phyloP scores from a whole-genome alignment of 352 stramenopile species.

The Aphanomyces euteiches region DNA sequence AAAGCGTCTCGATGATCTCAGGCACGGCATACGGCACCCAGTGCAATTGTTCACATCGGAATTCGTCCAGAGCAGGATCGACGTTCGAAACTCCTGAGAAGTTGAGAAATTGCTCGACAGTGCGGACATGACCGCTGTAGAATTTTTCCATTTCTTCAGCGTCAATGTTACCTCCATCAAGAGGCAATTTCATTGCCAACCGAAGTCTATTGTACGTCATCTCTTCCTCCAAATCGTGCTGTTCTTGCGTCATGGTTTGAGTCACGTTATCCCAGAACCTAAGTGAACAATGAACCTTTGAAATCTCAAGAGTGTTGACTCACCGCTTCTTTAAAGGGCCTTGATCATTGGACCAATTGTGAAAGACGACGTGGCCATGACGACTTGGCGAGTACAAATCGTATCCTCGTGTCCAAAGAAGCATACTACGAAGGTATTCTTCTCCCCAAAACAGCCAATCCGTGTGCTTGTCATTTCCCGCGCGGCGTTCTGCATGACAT shows the following conservation, averaged over 20 bases:
- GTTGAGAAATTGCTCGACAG: conserved; percentile 54
- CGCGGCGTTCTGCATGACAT: conserved; percentile 79
- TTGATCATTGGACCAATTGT: conserved; percentile 41
- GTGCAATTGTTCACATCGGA: conserved; percentile 59
- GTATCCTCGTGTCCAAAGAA: conserved; percentile 81
- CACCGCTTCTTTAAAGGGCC: neutral
- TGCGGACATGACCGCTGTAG: conserved; percentile 46
- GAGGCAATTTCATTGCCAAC: conserved; percentile 48
- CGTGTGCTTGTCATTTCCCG: conserved; percentile 81
- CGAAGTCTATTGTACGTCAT: conserved; percentile 61
- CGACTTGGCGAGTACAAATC: conserved; percentile 75
- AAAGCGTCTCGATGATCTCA: conserved; percentile 48
- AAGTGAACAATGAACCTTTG: no score
- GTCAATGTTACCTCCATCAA: conserved; percentile 52
- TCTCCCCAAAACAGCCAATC: conserved; percentile 81
- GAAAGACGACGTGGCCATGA: conserved; percentile 49
- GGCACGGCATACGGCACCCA: conserved; percentile 65
- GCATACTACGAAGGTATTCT: conserved; percentile 57
- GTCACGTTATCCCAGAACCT: conserved; percentile 28
- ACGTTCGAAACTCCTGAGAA: conserved; percentile 60
- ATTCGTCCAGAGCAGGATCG: conserved; percentile 49
- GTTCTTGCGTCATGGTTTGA: conserved; percentile 12
- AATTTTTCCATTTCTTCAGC: conserved; percentile 61
- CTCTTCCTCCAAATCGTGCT: conserved; percentile 49
- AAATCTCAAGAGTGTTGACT: no score